Conservation (phyloP, 2,329 filamentous ascomycete species). For the Ophiosphaerella korrae region DNA sequence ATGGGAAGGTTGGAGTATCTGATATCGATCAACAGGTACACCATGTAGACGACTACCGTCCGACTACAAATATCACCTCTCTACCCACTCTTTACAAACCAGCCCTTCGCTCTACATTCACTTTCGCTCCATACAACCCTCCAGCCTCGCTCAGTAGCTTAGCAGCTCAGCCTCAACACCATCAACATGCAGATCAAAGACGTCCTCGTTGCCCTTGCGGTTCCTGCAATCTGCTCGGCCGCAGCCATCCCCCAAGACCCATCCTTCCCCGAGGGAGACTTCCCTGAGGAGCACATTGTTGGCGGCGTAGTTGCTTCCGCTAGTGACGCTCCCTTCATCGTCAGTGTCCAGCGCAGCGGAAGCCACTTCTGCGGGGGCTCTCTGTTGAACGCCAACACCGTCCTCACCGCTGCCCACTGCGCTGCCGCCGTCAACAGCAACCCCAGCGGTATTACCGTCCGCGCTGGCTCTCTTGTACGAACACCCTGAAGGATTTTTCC, state of each 20-base stretch:
- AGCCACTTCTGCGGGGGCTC: constrained; percentile 37
- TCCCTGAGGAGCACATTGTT: constrained; percentile 21
- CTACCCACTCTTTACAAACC: constrained; percentile 1
- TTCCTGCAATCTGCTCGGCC: constrained; percentile 24
- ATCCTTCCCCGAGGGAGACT: constrained; percentile 1
- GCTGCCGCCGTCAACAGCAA: constrained; percentile 13
- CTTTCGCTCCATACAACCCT: constrained; percentile 10
- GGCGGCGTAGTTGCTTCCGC: constrained; percentile 28
- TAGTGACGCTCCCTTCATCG: constrained; percentile 38
- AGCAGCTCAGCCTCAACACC: constrained; percentile 1
- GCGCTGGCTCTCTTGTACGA: constrained; percentile 29
- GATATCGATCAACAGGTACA: not conserved
- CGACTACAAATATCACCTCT: constrained; percentile 23
- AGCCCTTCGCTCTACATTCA: constrained; percentile 14
- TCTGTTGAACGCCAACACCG: constrained; percentile 33
- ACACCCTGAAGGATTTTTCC: not conserved
- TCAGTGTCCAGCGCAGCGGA: constrained; percentile 24
- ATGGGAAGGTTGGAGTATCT: constrained; percentile 16
- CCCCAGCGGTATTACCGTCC: constrained; percentile 22
- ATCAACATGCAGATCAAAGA: constrained; percentile 32
- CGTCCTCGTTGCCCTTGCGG: constrained; percentile 26
- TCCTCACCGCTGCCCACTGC: constrained; percentile 38
- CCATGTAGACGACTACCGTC: not conserved
- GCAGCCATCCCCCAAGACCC: constrained; percentile 30
- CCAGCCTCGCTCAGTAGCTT: constrained; percentile 3